Base-by-base conservation (phyloP, 1,284 basidiomycete species). In the Leucoagaricus sp. region DNA sequence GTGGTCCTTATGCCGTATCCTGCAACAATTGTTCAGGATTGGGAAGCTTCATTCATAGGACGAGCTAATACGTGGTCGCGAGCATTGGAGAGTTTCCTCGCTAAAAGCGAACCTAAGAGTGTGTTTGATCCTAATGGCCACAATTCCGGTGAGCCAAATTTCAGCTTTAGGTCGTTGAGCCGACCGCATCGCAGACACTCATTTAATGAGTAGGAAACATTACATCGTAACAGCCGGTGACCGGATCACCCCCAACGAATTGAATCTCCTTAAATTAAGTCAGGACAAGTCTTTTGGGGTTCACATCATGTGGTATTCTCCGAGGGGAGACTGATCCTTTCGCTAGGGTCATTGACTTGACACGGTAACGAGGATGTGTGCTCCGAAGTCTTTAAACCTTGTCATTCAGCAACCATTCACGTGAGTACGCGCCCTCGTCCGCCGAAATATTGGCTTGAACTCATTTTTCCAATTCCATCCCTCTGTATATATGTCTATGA, bases 1-100 rank as follows among this genome's bases (percentile, higher is more conserved):
- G 64, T 74, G 2, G 67, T 72, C 13, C 66, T 65, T 44, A 63
- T 72, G 61, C 63, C 65, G 23, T 68, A 68, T 53, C 69, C 69
- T 41, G 60, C 66, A n/a, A 33, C 26, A 19, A 62, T 66, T 23
- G 64, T 74, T 29, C 61, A 53, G 17, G 68, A 72, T 54, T 74
- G 71, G 71, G 71, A 73, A 53, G 67, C 66, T 31, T 67, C 62
- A 12, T 62, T 62, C 34, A 55, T 57, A 3, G 65, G 66, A 26
- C 48, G 53, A 23, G 56, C 59, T 34, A 62, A 64, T 44, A 66
- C 63, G 52, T 74, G 70, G 69, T 60, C 65, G 21, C 59, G 64
- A 28, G 72, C 71, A 49, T 66, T 71, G 55, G 67, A 69, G 42
- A 57, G 66, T 50, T 61, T 67, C 40, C 60, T 57, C 57, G 64